Evolutionary conservation across 192 early-diverging fungal species (phyloP), one percentile per base, ranked within the genome.

Genomic region (Linderina pennispora): DNA sequence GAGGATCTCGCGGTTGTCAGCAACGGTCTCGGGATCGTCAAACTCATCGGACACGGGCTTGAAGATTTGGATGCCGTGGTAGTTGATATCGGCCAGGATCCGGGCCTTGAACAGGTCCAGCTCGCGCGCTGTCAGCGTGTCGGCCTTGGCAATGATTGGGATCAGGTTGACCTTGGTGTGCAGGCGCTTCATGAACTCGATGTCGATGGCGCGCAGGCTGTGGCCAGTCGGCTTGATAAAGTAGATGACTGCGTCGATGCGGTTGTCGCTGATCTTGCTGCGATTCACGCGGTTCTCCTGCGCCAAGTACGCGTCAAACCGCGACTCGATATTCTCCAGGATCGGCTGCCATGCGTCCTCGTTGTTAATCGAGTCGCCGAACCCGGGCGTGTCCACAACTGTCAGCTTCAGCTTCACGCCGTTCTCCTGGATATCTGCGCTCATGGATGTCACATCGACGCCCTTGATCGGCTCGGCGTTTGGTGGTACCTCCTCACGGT

Each of bases 321-420:
- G 91, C 38, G 89, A 84, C 77, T 97, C 90, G 65, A 98, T 94
- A 64, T 90, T 86, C 54, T 93, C 83, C 52, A 93, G 63, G 59
- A 98, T 92, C 5, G 96, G 92, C 63, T 96, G 90, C 95, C 95
- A 98, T 63, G 88, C 90, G 36, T 91, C 84, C 46, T 97, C 93
- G 69, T 99, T 99, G 78, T 97, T 99, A 57, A 99, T 89, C 69
- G 91, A 91, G 64, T 98, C 96, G 51, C 96, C 93, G 62, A 92
- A 98, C 11, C 94, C 96, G 33, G 94, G 96, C 19, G 96, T 97
- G 57, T 99, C 96, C 15, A 94, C 92, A 18, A 99, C 89, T 26
- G 85, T 96, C 11, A 99, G 78, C 62, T 87, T 83, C 36, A 99
- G 80, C 55, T 84, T 84, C 46, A 99, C 93, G 18, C 90, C 92